Evolutionary conservation across 805 yeast genomes (phyloP), one percentile per base, ranked within the genome.

Genomic region (Candida sithepensis): DNA sequence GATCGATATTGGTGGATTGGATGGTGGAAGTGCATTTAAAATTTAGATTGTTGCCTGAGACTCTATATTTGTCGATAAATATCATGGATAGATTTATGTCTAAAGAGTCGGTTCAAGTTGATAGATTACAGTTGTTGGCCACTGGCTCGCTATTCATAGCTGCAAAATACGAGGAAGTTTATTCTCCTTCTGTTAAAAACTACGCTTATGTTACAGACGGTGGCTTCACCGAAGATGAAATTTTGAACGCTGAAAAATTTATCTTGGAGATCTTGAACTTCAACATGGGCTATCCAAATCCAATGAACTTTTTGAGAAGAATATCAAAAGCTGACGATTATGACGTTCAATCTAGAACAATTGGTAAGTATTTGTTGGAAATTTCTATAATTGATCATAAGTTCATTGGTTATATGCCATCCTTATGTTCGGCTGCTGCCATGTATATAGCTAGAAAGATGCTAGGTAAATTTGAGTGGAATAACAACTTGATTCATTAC

Each of bases 1-100:
- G 97, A 55, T 83, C 89, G 7, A 86, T 90, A 44, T 70, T 90
- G 49, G 88, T 90, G n/a, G 96, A 91, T 68, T 90, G 97, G 97
- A 73, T 90, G 55, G 88, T 88, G 10, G 95, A 88, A 63, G 91
- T 90, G 64, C 97, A 89, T 69, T 73, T 82, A 55, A 78, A 88
- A 63, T 90, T 90, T 67, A 77, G 91, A 54, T 75, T 91, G 52
- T 73, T 85, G 39, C 96, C 96, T 1, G 97, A 90, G 67, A 88
- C 96, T 8, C 75, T 91, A 48, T 87, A 81, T 59, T 71, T 90
- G 48, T 88, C 96, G 4, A 84, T 88, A 46, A 89, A 88, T 66
- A 68, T 88, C 46, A 84, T 90, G 88, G 97, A 91, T 68, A 70
- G 97, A 55, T 89, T 86, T 66, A 78, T 91, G 78, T 79, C 90